Evolutionary conservation across 2,329 filamentous ascomycete species (phyloP).

Genomic region (Aspergillus ibericus): DNA sequence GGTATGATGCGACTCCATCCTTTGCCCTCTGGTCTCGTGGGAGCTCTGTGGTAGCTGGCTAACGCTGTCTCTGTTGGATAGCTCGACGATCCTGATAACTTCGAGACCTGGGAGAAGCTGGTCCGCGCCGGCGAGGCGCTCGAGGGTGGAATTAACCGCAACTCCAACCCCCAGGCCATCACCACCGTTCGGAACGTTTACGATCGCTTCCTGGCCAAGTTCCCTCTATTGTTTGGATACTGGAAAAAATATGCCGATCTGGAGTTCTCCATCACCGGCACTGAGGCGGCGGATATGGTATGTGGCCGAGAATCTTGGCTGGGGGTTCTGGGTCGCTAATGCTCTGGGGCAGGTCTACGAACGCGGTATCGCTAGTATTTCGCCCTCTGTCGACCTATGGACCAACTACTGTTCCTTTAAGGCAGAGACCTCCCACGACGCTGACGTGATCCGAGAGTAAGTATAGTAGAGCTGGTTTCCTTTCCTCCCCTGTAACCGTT

Average conservation of each 20-base stretch:
- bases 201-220: slow-evolving; percentile 90
- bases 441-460: slow-evolving; percentile 99
- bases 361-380: slow-evolving; percentile 87
- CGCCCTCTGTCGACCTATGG: slow-evolving; percentile 94
- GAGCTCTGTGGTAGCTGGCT: not conserved
- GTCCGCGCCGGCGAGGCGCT: slow-evolving; percentile 78
- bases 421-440: slow-evolving; percentile 92
- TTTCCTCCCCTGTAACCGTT: slow-evolving; percentile 57
- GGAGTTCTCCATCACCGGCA: slow-evolving; percentile 94
- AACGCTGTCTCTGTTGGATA: slow-evolving; percentile 30
- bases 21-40: slow-evolving; percentile 19
- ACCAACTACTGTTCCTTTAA: slow-evolving; percentile 97
- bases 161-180: slow-evolving; percentile 92
- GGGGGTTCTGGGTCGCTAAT: slow-evolving; percentile 1
- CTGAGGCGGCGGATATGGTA: slow-evolving; percentile 96
- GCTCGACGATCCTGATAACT: slow-evolving; percentile 78
- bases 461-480: slow-evolving; percentile 66
- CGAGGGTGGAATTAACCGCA: slow-evolving; percentile 91
- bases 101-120: slow-evolving; percentile 92
- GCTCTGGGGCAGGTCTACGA: slow-evolving; percentile 72
- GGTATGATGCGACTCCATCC: slow-evolving; percentile 53
- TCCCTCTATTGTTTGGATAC: slow-evolving; percentile 93
- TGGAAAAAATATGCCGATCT: slow-evolving; percentile 99
- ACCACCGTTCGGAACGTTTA: slow-evolving; percentile 83
- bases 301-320: slow-evolving; percentile 24